Percentiles rank a stretch among this genome's conserved stretches.
phyloP scores from a whole-genome alignment of 805 yeast species.

The Vanderwaltozyma polyspora region DNA sequence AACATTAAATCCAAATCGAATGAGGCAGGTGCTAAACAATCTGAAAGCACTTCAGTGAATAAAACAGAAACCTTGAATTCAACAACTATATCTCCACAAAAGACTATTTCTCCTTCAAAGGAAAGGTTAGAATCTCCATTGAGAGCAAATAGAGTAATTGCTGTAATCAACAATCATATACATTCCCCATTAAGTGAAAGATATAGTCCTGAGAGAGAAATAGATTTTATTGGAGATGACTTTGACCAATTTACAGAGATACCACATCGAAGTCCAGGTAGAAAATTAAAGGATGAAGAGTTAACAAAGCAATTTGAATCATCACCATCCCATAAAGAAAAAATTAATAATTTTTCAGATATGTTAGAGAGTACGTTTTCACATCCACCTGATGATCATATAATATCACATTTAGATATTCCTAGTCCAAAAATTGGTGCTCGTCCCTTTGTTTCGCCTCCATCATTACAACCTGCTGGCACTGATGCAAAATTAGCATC shows the following conservation, averaged over 20 bases:
- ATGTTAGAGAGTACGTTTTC: conserved; percentile 17
- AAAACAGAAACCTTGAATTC: too few relatives aligned
- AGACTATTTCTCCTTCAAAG: conserved; percentile 4
- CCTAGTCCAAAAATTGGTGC: background rate
- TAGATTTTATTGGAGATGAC: background rate
- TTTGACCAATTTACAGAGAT: background rate
- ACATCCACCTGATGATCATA: conserved; percentile 2
- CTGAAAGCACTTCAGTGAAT: background rate
- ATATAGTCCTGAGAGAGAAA: background rate
- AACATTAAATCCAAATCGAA: background rate
- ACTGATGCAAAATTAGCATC: background rate
- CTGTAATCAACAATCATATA: conserved; percentile 24
- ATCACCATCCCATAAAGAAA: conserved; percentile 23
- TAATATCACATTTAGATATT: background rate
- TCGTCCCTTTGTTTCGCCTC: background rate
- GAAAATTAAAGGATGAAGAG: background rate
- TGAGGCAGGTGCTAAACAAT: background rate
- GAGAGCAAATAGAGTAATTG: conserved; percentile 21
- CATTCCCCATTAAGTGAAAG: conserved; percentile 23
- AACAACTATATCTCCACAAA: background rate
- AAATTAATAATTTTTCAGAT: conserved; percentile 18
- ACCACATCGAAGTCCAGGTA: conserved; percentile 2
- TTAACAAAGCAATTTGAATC: conserved; percentile 7
- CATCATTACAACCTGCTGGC: background rate
- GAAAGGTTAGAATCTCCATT: conserved; percentile 15